Evolutionary conservation across 2,329 filamentous ascomycete genomes (phyloP).

Genomic region (Magnaporthiopsis incrustans): DNA sequence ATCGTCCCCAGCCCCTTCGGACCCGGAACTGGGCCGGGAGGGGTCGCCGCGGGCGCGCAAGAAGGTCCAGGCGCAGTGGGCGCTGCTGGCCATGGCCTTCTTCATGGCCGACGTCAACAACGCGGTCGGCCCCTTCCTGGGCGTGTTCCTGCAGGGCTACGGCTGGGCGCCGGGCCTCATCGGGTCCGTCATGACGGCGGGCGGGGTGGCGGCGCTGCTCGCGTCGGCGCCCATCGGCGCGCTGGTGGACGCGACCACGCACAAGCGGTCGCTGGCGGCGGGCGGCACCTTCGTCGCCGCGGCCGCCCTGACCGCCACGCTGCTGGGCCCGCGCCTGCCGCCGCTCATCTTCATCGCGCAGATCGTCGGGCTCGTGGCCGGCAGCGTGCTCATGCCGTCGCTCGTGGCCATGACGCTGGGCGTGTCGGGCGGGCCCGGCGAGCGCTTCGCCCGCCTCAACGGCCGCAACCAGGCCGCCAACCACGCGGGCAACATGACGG

Average conservation of each 20-base stretch:
- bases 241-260: not conserved
- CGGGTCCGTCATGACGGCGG: not conserved
- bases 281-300: not conserved
- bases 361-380: not conserved
- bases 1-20: not conserved
- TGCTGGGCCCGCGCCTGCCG: not conserved
- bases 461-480: constrained; percentile 3
- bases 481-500: constrained; percentile 3
- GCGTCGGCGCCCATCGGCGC: not conserved
- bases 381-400: not conserved
- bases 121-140: not conserved
- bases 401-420: constrained; percentile 5
- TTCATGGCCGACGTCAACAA: constrained; percentile 3
- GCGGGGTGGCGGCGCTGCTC: not conserved
- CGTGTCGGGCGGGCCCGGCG: not conserved
- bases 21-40: not conserved
- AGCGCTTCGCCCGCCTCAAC: constrained; percentile 1
- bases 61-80: not conserved
- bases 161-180: constrained; percentile 3
- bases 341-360: constrained; percentile 1
- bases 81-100: not conserved
- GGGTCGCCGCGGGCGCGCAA: no score
- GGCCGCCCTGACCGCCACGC: constrained; percentile 35
- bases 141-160: constrained; percentile 2
- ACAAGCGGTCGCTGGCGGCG: not conserved